Evolutionary conservation across 2,329 filamentous ascomycete genomes (phyloP).

Genomic region (Aspergillus sp.): DNA sequence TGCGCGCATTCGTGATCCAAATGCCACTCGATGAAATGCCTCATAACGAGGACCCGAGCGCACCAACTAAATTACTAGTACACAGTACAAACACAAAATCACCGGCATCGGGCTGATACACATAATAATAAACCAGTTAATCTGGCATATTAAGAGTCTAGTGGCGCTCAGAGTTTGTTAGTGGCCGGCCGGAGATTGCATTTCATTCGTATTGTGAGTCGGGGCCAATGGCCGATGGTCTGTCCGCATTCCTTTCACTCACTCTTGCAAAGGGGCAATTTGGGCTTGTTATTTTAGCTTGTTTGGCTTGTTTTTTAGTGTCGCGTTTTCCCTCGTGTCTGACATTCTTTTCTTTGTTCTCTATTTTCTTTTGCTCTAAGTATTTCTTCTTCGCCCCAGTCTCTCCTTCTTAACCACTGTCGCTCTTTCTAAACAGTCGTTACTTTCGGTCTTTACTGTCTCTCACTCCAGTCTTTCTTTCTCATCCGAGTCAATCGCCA

Average conservation of each 20-base stretch:
- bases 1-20: too few species aligned
- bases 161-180: not conserved
- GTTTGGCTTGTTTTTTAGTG: not conserved
- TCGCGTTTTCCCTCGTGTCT: not conserved
- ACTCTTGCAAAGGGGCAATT: not conserved
- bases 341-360: too few species aligned
- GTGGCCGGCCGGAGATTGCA: not conserved
- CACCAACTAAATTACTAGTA: too few species aligned
- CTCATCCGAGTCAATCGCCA: not conserved
- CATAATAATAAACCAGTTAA: not conserved
- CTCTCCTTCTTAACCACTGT: too few species aligned
- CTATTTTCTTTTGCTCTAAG: too few species aligned
- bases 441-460: not conserved
- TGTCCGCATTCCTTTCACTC: not conserved
- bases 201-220: not conserved
- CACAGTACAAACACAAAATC: too few species aligned
- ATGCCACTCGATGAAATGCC: too few species aligned
- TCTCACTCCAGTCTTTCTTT: not conserved
- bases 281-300: not conserved
- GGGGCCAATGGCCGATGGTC: not conserved
- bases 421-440: too few species aligned
- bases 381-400: too few species aligned
- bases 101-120: not conserved
- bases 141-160: not conserved
- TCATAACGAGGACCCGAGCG: too few species aligned